Evolutionary conservation across 176 grass and related monocot genomes (phyloP).

Genomic region (Paspalum vaginatum): DNA sequence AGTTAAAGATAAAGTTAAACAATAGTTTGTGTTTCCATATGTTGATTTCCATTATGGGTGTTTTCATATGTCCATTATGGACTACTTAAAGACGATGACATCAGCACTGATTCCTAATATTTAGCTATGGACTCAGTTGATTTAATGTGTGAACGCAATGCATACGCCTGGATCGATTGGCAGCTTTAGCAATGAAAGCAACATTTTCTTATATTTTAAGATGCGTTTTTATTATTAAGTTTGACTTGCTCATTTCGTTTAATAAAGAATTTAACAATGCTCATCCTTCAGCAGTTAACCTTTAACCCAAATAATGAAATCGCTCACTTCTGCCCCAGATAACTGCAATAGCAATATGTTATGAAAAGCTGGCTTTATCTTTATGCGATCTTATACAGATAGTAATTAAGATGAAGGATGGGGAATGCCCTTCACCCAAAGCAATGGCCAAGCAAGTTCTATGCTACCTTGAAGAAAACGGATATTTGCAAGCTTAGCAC

Average conservation of each 20-base stretch:
- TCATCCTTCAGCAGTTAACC: constrained; percentile 1
- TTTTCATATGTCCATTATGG: constrained; percentile 10
- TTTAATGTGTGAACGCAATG: constrained; percentile 9
- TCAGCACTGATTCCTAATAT: background rate
- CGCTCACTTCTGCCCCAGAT: background rate
- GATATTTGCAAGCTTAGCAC: constrained; percentile 67
- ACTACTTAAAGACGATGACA: constrained; percentile 4
- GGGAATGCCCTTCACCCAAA: constrained; percentile 79
- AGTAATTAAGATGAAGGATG: constrained; percentile 63
- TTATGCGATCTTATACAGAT: constrained; percentile 63
- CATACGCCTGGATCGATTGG: background rate
- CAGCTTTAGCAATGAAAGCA: background rate
- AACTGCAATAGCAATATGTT: constrained; percentile 10
- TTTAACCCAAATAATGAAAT: background rate
- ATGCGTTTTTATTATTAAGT: background rate
- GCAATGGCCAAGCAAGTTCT: constrained; percentile 79
- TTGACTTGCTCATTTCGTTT: constrained; percentile 17
- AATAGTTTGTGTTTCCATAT: constrained; percentile 9
- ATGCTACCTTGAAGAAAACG: constrained; percentile 71
- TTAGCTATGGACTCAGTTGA: background rate
- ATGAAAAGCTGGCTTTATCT: background rate
- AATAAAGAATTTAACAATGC: background rate
- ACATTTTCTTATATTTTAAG: background rate
- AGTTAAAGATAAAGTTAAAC: background rate
- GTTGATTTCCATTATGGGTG: constrained; percentile 4